A percentile compares a stretch with the other conserved stretches of the same genome.
These are phyloP conservation scores for Verticillium tricorpus DNA, from an alignment of 2,329 filamentous ascomycete genomes.

Conservation along the genomic window DNA sequence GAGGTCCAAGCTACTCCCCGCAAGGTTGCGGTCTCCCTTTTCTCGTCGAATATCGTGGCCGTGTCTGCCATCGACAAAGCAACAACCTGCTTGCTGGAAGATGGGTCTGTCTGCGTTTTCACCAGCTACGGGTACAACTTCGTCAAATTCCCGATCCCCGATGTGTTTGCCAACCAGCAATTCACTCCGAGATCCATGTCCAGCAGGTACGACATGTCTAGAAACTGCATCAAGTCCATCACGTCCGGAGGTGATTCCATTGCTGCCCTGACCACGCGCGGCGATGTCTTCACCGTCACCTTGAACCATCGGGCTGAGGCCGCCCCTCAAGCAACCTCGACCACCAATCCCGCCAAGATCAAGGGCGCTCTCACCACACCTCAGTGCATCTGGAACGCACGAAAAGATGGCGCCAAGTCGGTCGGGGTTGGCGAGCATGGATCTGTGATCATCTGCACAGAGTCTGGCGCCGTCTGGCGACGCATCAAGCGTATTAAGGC, in stretches of 20 bases:
- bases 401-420: slow-evolving; percentile 81
- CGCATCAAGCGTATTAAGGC: slow-evolving; percentile 78
- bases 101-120: slow-evolving; percentile 87
- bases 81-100: slow-evolving; percentile 79
- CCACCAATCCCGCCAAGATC: slow-evolving; percentile 89
- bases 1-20: slow-evolving; percentile 78
- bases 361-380: slow-evolving; percentile 75
- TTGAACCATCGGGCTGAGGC: slow-evolving; percentile 65
- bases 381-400: slow-evolving; percentile 81
- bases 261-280: slow-evolving; percentile 76
- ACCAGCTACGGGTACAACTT: slow-evolving; percentile 96
- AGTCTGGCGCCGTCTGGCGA: slow-evolving; percentile 89
- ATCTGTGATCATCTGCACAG: slow-evolving; percentile 88
- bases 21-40: slow-evolving; percentile 82
- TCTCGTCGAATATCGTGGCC: slow-evolving; percentile 67
- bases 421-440: slow-evolving; percentile 88
- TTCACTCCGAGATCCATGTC: slow-evolving; percentile 62
- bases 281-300: slow-evolving; percentile 83
- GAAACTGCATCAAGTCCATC: slow-evolving; percentile 70
- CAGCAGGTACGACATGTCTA: slow-evolving; percentile 58
- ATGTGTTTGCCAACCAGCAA: slow-evolving; percentile 66
- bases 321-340: slow-evolving; percentile 61
- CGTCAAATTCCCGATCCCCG: slow-evolving; percentile 71
- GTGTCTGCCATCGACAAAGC: slow-evolving; percentile 88
- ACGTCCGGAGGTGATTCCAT: slow-evolving; percentile 87